Conservation (phyloP, 2,329 filamentous ascomycete genomes). For the Epichloe hybrida region DNA sequence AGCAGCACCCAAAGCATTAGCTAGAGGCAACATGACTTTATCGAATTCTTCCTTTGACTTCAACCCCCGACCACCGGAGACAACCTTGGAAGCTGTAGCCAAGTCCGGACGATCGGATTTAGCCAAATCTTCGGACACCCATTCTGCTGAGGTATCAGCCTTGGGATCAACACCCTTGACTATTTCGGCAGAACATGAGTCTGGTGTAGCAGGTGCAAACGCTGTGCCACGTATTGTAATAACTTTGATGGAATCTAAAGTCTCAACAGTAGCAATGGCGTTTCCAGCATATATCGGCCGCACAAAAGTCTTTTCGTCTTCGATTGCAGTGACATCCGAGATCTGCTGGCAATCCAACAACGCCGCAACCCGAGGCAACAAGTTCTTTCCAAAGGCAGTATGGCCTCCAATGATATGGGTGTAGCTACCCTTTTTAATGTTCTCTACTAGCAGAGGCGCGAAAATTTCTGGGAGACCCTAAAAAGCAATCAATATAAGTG, state of each 20-base stretch:
- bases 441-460: constrained; percentile 85
- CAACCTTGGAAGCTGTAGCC: constrained; percentile 74
- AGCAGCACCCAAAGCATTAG: constrained; percentile 85
- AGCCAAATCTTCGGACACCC: constrained; percentile 85
- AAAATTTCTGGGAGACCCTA: constrained; percentile 87
- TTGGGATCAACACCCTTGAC: constrained; percentile 80
- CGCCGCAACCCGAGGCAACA: constrained; percentile 83
- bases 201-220: constrained; percentile 61
- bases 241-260: constrained; percentile 70
- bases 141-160: constrained; percentile 58
- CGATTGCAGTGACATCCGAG: constrained; percentile 77
- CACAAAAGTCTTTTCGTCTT: constrained; percentile 87
- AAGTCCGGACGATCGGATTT: constrained; percentile 92
- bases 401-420: constrained; percentile 85
- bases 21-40: constrained; percentile 77
- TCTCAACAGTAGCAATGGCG: constrained; percentile 91
- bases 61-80: constrained; percentile 88
- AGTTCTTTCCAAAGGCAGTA: constrained; percentile 91
- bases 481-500: constrained; percentile 2
- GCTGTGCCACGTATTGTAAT: constrained; percentile 89
- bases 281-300: constrained; percentile 97
- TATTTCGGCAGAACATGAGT: constrained; percentile 60
- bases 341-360: constrained; percentile 86
- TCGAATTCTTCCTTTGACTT: constrained; percentile 99
- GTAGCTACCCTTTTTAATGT: constrained; percentile 90